phyloP scores from a whole-genome alignment of 371 early-diverging fungal species.

The Mucor sp. region DNA sequence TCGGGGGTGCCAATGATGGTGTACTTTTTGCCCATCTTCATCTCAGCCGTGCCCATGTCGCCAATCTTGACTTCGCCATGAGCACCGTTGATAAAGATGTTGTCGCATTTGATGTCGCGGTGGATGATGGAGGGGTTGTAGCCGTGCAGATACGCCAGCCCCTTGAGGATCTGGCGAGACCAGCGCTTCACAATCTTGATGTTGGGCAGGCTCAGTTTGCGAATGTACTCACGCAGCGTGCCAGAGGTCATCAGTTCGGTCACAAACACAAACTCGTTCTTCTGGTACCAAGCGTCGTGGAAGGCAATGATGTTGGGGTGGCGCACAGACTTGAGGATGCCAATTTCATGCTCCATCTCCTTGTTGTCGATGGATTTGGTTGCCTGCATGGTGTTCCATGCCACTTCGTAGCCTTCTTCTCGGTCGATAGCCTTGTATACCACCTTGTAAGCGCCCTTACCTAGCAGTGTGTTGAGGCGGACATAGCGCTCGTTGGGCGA shows the following conservation, averaged over 20 bases:
- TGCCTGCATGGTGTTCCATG: slow-evolving; percentile 84
- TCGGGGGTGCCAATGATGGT: slow-evolving; percentile 92
- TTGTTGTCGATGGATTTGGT: slow-evolving; percentile 54
- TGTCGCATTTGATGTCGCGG: slow-evolving; percentile 85
- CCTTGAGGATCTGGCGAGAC: slow-evolving; percentile 84
- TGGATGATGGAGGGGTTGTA: slow-evolving; percentile 90
- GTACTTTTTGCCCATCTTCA: slow-evolving; percentile 74
- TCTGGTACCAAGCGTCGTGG: slow-evolving; percentile 79
- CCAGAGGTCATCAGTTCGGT: slow-evolving; percentile 96
- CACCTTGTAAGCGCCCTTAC: slow-evolving; percentile 86
- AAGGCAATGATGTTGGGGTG: slow-evolving; percentile 90
- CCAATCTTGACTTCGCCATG: slow-evolving; percentile 93
- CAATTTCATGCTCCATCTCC: slow-evolving; percentile 78
- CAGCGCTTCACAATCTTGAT: slow-evolving; percentile 78
- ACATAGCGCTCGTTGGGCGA: slow-evolving; percentile 75
- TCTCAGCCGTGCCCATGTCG: slow-evolving; percentile 89
- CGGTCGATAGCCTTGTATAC: slow-evolving; percentile 92
- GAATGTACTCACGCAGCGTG: slow-evolving; percentile 74
- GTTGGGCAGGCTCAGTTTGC: slow-evolving; percentile 63
- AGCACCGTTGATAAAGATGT: slow-evolving; percentile 93
- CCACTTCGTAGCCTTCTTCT: slow-evolving; percentile 93
- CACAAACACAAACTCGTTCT: slow-evolving; percentile 81
- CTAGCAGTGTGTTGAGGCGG: slow-evolving; percentile 58
- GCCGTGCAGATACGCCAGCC: slow-evolving; percentile 84
- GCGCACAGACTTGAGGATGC: slow-evolving; percentile 78